These are phyloP conservation scores for Macrophomina tecta DNA, from an alignment of 2,329 filamentous ascomycete genomes.

Conservation along the genomic window DNA sequence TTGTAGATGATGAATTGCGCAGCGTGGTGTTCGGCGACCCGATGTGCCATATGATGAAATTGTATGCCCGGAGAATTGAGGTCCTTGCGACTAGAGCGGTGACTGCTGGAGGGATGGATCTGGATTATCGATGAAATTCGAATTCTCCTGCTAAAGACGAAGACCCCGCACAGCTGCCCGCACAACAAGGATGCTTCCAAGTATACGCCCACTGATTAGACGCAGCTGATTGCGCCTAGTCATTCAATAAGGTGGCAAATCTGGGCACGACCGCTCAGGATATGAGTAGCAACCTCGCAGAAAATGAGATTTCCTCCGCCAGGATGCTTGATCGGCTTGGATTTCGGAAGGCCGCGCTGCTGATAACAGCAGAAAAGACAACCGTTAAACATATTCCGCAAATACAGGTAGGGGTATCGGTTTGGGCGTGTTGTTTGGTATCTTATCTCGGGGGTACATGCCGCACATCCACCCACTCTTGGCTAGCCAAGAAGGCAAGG, in stretches of 20 bases:
- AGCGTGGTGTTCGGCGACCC: constrained; percentile 82
- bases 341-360: not conserved
- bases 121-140: not conserved
- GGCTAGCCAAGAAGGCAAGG: constrained; percentile 3
- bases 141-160: not conserved
- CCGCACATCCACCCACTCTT: constrained; percentile 6
- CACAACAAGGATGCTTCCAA: not conserved
- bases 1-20: constrained; percentile 71
- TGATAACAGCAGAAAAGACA: not conserved
- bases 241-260: too few species aligned
- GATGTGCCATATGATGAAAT: constrained; percentile 77
- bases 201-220: not conserved
- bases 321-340: not conserved
- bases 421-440: not conserved
- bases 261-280: too few species aligned
- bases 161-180: constrained; percentile 7
- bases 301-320: not conserved
- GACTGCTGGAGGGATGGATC: constrained; percentile 50
- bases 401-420: not conserved
- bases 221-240: not conserved
- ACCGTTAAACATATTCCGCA: not conserved
- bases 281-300: not conserved
- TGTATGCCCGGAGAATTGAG: constrained; percentile 77
- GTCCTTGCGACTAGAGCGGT: constrained; percentile 72
- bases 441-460: constrained; percentile 4